Evolutionary conservation across 129 eudicot genomes (phyloP).

Genomic region (sunflower (Helianthus annuus)): HanXRQr2.0-SUNRISE NC_035447.2:2967729-2968228

Average conservation of each 20-base stretch:
- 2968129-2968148: conserved; percentile 94
- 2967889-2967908: not conserved
- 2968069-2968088: conserved; percentile 54
- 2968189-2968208: conserved; percentile 52
- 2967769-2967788: too few species aligned
- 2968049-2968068: conserved; percentile 42
- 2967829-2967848: too few species aligned
- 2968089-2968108: conserved; percentile 61
- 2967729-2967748: too few species aligned
- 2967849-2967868: too few species aligned
- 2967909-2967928: not conserved
- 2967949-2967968: not conserved
- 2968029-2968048: conserved; percentile 43
- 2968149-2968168: conserved; percentile 56
- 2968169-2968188: conserved; percentile 42
- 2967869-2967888: too few species aligned
- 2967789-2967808: too few species aligned
- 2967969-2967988: not conserved
- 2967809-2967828: too few species aligned
- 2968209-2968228: conserved; percentile 69
- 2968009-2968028: conserved; percentile 40
- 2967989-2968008: conserved; percentile 69
- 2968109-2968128: conserved; percentile 51
- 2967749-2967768: too few species aligned
- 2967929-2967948: too few species aligned